A percentile compares a stretch with the other conserved stretches of the same genome.
Evolutionary conservation across 208 protist species (phyloP).

Genomic region (Leptomonas pyrrhocoris): DNA sequence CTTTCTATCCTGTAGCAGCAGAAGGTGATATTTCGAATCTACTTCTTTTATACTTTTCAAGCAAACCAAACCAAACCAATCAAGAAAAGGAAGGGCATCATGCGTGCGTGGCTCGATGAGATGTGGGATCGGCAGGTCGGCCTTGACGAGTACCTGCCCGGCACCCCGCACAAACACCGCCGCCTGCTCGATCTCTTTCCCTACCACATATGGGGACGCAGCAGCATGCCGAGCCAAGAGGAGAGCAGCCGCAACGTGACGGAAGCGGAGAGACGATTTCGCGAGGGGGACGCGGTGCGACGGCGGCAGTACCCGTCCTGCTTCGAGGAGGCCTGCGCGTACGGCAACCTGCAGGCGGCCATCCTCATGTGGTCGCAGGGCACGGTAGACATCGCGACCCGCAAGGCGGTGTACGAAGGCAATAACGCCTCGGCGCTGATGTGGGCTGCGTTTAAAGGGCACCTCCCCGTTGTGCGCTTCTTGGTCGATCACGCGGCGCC

Average conservation of each 20-base stretch:
- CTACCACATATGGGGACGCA: slow-evolving; percentile 37
- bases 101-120: slow-evolving; percentile 20
- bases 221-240: slow-evolving; percentile 12
- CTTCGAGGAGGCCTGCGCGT: slow-evolving; percentile 71
- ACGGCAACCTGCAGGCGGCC: slow-evolving; percentile 57
- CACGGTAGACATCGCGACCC: slow-evolving; percentile 37
- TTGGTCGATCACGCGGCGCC: slow-evolving; percentile 65
- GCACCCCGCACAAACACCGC: slow-evolving; percentile 35
- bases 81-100: no score
- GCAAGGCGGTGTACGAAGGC: slow-evolving; percentile 49
- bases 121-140: slow-evolving; percentile 42
- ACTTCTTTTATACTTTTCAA: no score
- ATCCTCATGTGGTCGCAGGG: slow-evolving; percentile 66
- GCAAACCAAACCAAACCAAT: no score
- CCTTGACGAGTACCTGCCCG: slow-evolving; percentile 66
- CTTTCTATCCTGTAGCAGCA: neutral
- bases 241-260: slow-evolving; percentile 1
- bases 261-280: slow-evolving; percentile 12
- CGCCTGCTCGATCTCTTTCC: slow-evolving; percentile 39
- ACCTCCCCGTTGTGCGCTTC: slow-evolving; percentile 69
- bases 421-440: slow-evolving; percentile 71
- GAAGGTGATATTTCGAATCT: no score
- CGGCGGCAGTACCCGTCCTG: slow-evolving; percentile 46
- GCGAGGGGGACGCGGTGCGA: slow-evolving; percentile 32
- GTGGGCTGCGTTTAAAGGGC: slow-evolving; percentile 65